Base-by-base conservation (phyloP, 495 filamentous ascomycete genomes). In the Penicillium dipodomyicola region DNA sequence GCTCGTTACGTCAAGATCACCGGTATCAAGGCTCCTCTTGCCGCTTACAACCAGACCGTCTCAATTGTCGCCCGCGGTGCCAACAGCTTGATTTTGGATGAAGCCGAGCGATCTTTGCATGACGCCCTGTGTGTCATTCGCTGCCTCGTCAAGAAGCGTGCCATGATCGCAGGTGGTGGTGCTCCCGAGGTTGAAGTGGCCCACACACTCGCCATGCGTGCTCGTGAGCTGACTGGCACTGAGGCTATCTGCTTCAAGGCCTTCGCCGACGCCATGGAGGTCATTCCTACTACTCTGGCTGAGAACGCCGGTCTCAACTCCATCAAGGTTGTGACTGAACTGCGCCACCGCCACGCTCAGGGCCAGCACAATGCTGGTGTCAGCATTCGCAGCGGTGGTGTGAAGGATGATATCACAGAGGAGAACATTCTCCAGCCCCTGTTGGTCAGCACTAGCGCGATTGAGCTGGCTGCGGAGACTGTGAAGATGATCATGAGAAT, bases 401-500 rank as follows among this genome's bases (percentile, higher is more conserved):
- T 98, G 43, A 96, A 95, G 81, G 83, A 86, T 52, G 90, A 96
- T 69, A 96, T 96, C 59, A 87, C 88, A 44, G 95, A 96, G 65
- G 94, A 98, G 81, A 97, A 96, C 62, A 96, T 98, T 47, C 77
- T 98, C 72, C 94, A 98, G 79, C 94, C 94, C 10, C 76, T 98
- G 70, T 74, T 98, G 51, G 94, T 98, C 45, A 96, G 89, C 79
- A 98, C 94, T 37, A 97, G 92, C 71, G 92, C 94, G 3, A 93
- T 98, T 68, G 91, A 98, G 78, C 75, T 98, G 68, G 94, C 95
- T 37, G 90, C 91, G 3, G 94, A 98, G 81, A 97, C 94, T 54
- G 92, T 96, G 61, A 98, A 97, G 83, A 96, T 97, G 91, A 88
- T 97, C 74, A 82, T 97, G 75, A 86, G 92, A 76, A 96, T 97